These are phyloP conservation scores for Cyanodermella asteris DNA, from an alignment of 2,329 filamentous ascomycete genomes.

Conservation along the genomic window DNA sequence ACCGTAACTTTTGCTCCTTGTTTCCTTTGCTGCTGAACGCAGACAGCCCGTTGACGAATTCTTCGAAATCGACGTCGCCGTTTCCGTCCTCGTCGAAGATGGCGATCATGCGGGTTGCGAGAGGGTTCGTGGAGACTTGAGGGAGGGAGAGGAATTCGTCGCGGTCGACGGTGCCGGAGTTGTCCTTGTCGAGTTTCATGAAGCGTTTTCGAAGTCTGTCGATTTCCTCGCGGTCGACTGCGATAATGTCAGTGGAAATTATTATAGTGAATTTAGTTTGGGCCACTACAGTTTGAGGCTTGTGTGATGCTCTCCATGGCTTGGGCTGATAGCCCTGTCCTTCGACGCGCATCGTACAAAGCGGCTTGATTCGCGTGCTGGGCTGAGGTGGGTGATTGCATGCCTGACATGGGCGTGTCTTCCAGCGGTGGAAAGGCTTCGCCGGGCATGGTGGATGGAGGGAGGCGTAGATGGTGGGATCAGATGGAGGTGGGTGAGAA, in stretches of 20 bases:
- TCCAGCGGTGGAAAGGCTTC: no score
- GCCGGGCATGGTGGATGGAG: no score
- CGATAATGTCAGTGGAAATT: slow-evolving; percentile 5
- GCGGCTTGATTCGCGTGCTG: slow-evolving; percentile 19
- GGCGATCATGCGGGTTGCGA: slow-evolving; percentile 95
- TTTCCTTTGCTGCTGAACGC: slow-evolving; percentile 97
- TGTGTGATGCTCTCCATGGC: slow-evolving; percentile 93
- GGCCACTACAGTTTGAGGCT: slow-evolving; percentile 68
- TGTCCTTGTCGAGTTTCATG: slow-evolving; percentile 99
- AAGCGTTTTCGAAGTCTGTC: slow-evolving; percentile 90
- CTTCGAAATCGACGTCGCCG: slow-evolving; percentile 94
- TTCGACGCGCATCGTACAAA: slow-evolving; percentile 21
- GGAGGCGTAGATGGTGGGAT: no score
- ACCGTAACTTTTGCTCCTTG: slow-evolving; percentile 94
- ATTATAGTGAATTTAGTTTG: slow-evolving; percentile 1
- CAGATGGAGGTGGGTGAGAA: no score
- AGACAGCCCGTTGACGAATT: slow-evolving; percentile 86
- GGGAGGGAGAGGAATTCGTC: slow-evolving; percentile 94
- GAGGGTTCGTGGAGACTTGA: slow-evolving; percentile 91
- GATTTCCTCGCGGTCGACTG: slow-evolving; percentile 93
- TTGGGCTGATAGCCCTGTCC: slow-evolving; percentile 31
- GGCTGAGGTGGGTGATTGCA: no score
- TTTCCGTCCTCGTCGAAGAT: slow-evolving; percentile 98
- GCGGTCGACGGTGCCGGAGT: slow-evolving; percentile 93
- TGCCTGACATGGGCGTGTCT: no score